These are phyloP conservation scores for Amylocystis lapponica DNA, from an alignment of 768 basidiomycete species.

Conservation along the genomic window DNA sequence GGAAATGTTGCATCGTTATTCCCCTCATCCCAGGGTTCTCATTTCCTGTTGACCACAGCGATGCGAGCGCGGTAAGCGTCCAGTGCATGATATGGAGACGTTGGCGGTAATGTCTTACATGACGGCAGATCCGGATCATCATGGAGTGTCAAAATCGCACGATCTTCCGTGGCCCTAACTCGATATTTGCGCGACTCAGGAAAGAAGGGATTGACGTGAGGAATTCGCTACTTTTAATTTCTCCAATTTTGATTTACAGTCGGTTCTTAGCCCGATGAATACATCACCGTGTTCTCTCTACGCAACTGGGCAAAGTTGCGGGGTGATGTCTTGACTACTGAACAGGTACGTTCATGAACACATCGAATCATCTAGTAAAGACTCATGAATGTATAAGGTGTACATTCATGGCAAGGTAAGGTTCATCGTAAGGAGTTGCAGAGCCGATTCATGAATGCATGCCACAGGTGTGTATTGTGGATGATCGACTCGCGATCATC, in stretches of 20 bases:
- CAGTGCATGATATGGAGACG: not conserved
- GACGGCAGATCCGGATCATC: slow-evolving; percentile 81
- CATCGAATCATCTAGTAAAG: too few relatives aligned
- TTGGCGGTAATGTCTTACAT: not conserved
- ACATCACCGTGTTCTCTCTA: slow-evolving; percentile 86
- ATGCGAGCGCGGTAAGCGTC: slow-evolving; percentile 78
- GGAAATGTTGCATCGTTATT: slow-evolving; percentile 91
- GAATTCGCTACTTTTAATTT: too few relatives aligned
- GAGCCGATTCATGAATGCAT: not conserved
- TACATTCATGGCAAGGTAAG: slow-evolving; percentile 83
- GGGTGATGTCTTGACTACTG: slow-evolving; percentile 78
- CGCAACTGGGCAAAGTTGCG: slow-evolving; percentile 92
- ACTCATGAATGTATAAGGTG: slow-evolving; percentile 41
- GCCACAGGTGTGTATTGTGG: slow-evolving; percentile 74
- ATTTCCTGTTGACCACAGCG: slow-evolving; percentile 86
- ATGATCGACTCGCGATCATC: slow-evolving; percentile 91
- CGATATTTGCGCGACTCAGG: slow-evolving; percentile 81
- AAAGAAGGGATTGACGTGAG: slow-evolving; percentile 87
- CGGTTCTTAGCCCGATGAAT: slow-evolving; percentile 71
- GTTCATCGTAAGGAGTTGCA: not conserved
- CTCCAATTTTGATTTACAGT: not conserved
- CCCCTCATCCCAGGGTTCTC: slow-evolving; percentile 92
- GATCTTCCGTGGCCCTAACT: slow-evolving; percentile 82
- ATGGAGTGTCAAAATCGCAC: slow-evolving; percentile 92
- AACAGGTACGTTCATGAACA: slow-evolving; percentile 69